Percentiles rank a stretch among this genome's conserved stretches.
These are phyloP conservation scores for Tieghemostelium lacteum DNA, from an alignment of 78 protist species.

Conservation along the genomic window DNA sequence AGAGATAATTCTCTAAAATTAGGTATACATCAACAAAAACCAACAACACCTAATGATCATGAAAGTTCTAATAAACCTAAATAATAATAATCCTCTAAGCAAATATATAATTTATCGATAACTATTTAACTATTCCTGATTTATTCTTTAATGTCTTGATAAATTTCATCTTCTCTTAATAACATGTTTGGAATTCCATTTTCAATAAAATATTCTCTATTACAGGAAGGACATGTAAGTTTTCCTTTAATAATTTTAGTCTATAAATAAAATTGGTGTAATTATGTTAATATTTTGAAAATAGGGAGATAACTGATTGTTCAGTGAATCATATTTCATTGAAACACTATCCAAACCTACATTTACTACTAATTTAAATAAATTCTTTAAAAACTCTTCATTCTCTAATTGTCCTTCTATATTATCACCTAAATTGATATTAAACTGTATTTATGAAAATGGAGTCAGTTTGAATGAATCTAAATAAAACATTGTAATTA, in stretches of 20 bases:
- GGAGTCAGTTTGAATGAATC: neutral
- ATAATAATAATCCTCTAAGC: too few species aligned
- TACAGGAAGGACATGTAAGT: constrained; percentile 63
- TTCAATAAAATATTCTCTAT: constrained; percentile 61
- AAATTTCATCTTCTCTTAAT: constrained; percentile 75
- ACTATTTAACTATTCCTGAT: too few species aligned
- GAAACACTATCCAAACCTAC: neutral
- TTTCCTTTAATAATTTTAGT: constrained; percentile 63
- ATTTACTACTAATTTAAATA: constrained; percentile 44
- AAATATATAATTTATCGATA: too few species aligned
- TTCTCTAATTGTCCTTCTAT: constrained; percentile 19
- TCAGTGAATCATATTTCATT: neutral
- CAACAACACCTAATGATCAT: too few species aligned
- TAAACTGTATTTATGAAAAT: constrained; percentile 4
- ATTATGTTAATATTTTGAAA: too few species aligned
- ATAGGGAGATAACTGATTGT: too few species aligned
- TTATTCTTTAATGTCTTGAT: constrained; percentile 67
- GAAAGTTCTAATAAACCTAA: too few species aligned
- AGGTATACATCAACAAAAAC: too few species aligned
- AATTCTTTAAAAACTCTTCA: constrained; percentile 64
- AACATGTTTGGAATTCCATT: constrained; percentile 78
- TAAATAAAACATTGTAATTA: neutral
- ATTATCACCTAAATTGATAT: neutral
- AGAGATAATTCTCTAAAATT: neutral
- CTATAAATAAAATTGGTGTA: too few species aligned